Evolutionary conservation across 2,329 filamentous ascomycete genomes (phyloP).

Genomic region (Claviceps pusilla): DNA sequence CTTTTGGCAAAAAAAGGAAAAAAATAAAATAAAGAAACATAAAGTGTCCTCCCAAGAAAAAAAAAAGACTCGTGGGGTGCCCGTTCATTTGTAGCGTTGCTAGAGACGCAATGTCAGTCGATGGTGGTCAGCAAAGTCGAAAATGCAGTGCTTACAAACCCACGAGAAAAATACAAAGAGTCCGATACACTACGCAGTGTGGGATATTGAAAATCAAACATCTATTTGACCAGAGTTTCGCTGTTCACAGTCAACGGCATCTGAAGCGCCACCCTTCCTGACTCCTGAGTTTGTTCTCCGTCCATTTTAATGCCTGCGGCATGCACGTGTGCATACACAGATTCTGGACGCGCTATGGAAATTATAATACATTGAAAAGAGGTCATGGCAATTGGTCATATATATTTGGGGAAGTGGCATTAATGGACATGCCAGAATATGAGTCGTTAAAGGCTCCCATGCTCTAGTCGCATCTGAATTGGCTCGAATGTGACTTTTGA

Average conservation of each 20-base stretch:
- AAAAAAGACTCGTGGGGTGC: background rate
- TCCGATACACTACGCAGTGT: too few species aligned
- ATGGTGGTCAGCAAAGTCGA: background rate
- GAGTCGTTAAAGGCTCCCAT: background rate
- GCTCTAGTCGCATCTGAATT: too few species aligned
- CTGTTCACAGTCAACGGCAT: background rate
- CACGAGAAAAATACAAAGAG: background rate
- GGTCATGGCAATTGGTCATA: background rate
- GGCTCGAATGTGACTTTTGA: too few species aligned
- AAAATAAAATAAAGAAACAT: too few species aligned
- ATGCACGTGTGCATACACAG: background rate
- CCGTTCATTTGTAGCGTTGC: background rate
- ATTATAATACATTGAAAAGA: background rate
- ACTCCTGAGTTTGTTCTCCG: background rate
- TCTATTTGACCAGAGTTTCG: background rate
- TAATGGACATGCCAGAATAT: background rate
- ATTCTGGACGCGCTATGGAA: background rate
- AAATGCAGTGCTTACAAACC: background rate
- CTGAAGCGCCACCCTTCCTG: background rate
- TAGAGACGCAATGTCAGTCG: background rate
- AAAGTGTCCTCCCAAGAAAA: too few species aligned
- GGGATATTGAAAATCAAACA: background rate
- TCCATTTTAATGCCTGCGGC: background rate
- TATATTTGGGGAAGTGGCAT: background rate
- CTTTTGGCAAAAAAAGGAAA: background rate